These are phyloP conservation scores for Mitragyna speciosa DNA, from an alignment of 257 asterid species.

Conservation along the genomic window DNA sequence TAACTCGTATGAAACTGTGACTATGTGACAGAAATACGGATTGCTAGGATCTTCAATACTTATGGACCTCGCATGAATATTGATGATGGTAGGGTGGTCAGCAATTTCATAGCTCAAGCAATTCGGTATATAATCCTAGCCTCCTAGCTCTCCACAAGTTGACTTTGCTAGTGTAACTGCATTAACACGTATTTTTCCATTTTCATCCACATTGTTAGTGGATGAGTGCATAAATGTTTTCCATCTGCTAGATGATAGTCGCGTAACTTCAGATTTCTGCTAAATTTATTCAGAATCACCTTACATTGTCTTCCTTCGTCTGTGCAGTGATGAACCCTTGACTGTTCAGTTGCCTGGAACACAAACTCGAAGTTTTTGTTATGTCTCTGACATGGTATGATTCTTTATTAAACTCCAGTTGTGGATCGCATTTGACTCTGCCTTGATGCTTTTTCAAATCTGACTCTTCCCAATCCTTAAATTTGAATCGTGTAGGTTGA, in stretches of 20 bases:
- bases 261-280: background rate
- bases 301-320: background rate
- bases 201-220: background rate
- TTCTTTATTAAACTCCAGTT: background rate
- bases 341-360: conserved; percentile 98
- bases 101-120: conserved; percentile 97
- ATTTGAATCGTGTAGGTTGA: conserved; percentile 54
- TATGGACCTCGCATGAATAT: conserved; percentile 98
- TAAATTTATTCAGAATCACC: conserved; percentile 18
- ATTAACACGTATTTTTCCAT: background rate
- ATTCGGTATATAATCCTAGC: conserved; percentile 53
- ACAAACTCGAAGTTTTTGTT: conserved; percentile 96
- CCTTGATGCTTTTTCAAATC: conserved; percentile 7
- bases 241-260: background rate
- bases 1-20: background rate
- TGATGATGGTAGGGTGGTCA: conserved; percentile 97
- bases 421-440: background rate
- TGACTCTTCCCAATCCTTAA: conserved; percentile 5
- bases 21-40: conserved; percentile 61
- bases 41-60: conserved; percentile 95
- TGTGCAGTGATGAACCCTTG: conserved; percentile 78
- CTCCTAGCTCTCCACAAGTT: background rate
- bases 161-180: background rate
- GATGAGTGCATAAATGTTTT: background rate
- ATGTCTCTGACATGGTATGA: conserved; percentile 88